Conservation (phyloP, 768 basidiomycete species). For the Mycena olivaceomarginata region DNA sequence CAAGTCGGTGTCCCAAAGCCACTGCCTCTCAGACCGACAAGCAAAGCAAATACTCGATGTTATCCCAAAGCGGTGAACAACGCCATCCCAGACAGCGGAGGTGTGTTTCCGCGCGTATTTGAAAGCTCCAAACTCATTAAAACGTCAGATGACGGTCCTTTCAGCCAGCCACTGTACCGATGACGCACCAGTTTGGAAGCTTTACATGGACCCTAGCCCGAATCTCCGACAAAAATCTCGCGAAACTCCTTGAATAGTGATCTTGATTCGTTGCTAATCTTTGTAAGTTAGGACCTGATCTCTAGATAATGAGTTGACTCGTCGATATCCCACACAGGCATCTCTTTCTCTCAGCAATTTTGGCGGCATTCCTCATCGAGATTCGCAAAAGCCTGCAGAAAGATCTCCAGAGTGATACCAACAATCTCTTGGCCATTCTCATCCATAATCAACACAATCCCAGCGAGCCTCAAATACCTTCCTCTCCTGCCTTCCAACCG, state of each 20-base stretch:
- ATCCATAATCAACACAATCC: conserved; percentile 1
- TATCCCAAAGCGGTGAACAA: no score
- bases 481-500: neutral
- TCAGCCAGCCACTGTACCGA: neutral
- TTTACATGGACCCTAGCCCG: neutral
- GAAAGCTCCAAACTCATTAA: no score
- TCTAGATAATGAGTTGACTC: neutral
- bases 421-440: neutral
- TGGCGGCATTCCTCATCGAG: conserved; percentile 4
- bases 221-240: neutral
- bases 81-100: no score
- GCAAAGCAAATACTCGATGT: no score
- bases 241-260: neutral
- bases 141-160: neutral
- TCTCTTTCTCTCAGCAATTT: conserved; percentile 4
- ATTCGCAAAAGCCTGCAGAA: neutral
- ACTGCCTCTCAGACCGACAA: no score
- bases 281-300: neutral
- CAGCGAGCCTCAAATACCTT: neutral
- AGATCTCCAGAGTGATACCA: neutral
- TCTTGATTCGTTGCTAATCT: neutral
- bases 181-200: neutral
- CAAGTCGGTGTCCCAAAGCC: no score
- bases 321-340: neutral
- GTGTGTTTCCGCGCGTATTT: no score